Percentiles rank a stretch among this genome's conserved stretches.
Conservation (phyloP, 495 filamentous ascomycete genomes). For the Penicillium steckii region DNA sequence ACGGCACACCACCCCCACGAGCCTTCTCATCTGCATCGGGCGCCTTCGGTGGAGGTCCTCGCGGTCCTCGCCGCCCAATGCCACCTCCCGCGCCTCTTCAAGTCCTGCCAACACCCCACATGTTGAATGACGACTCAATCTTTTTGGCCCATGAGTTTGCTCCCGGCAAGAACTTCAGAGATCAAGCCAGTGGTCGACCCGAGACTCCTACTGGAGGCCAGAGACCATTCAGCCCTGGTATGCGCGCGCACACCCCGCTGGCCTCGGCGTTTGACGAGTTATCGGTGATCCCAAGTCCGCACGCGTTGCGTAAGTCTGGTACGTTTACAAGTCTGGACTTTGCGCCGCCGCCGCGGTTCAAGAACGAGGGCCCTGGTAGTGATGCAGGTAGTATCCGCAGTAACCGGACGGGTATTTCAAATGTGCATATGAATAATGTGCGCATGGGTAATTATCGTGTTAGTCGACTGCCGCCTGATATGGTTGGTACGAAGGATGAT, state of each 20-base stretch:
- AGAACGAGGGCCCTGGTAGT: constrained; percentile 65
- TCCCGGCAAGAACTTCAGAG: constrained; percentile 67
- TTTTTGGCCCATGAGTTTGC: constrained; percentile 81
- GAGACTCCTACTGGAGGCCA: constrained; percentile 78
- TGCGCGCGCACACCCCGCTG: constrained; percentile 72
- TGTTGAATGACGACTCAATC: constrained; percentile 81
- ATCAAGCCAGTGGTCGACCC: constrained; percentile 69
- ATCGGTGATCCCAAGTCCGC: constrained; percentile 81
- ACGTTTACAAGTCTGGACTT: constrained; percentile 92
- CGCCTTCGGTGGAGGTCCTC: constrained; percentile 35
- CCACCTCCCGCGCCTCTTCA: constrained; percentile 73
- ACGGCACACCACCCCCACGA: constrained; percentile 54
- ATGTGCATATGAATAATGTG: constrained; percentile 69
- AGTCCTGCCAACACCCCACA: constrained; percentile 80
- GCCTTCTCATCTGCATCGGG: constrained; percentile 69
- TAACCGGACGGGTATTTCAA: constrained; percentile 76
- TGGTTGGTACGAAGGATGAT: constrained; percentile 78
- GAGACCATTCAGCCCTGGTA: constrained; percentile 67
- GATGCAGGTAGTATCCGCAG: constrained; percentile 91
- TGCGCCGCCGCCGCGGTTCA: constrained; percentile 87
- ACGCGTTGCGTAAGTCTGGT: constrained; percentile 82
- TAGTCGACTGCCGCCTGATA: constrained; percentile 77
- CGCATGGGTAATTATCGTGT: constrained; percentile 88
- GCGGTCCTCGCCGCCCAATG: constrained; percentile 56
- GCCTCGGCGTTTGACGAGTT: constrained; percentile 87